phyloP scores from a whole-genome alignment of 768 basidiomycete genomes.

The Glaciozyma martinii region DNA sequence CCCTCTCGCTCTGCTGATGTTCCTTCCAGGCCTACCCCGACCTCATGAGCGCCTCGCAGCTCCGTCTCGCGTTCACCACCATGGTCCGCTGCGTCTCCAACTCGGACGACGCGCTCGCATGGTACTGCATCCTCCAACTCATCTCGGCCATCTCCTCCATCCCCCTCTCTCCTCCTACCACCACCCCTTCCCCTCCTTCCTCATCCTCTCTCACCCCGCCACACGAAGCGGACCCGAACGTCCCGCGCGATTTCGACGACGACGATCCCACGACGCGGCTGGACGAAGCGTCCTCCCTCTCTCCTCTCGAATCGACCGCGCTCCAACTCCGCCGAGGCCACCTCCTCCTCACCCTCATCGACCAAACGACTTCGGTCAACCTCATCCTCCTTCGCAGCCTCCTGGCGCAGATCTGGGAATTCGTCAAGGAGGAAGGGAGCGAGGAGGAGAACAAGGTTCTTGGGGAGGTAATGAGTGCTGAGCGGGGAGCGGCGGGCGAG shows the following conservation, averaged over 20 bases:
- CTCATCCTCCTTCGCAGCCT: conserved; percentile 14
- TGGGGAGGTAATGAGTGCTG: conserved; percentile 17
- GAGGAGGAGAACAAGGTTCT: conserved; percentile 19
- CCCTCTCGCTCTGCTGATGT: conserved; percentile 42
- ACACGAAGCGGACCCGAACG: neutral
- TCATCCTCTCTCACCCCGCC: neutral
- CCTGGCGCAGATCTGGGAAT: conserved; percentile 3
- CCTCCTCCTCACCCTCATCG: conserved; percentile 27
- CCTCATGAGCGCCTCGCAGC: conserved; percentile 55
- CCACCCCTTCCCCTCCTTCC: neutral
- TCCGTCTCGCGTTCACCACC: conserved; percentile 65
- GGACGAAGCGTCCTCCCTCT: neutral
- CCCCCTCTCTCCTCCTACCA: neutral
- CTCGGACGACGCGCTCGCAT: conserved; percentile 49
- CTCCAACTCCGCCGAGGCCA: conserved; percentile 19
- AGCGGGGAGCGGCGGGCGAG: conserved; percentile 26
- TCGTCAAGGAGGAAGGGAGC: conserved; percentile 11
- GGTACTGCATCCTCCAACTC: conserved; percentile 58
- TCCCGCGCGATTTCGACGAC: neutral
- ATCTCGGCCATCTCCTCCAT: conserved; percentile 44
- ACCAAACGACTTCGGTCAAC: conserved; percentile 25
- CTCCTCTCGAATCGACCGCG: conserved; percentile 12
- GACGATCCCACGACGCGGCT: neutral
- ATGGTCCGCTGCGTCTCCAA: conserved; percentile 54
- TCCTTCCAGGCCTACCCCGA: conserved; percentile 41